phyloP scores from a whole-genome alignment of 2,329 filamentous ascomycete genomes.

The Hymenotorrendiella dingleyae region DNA sequence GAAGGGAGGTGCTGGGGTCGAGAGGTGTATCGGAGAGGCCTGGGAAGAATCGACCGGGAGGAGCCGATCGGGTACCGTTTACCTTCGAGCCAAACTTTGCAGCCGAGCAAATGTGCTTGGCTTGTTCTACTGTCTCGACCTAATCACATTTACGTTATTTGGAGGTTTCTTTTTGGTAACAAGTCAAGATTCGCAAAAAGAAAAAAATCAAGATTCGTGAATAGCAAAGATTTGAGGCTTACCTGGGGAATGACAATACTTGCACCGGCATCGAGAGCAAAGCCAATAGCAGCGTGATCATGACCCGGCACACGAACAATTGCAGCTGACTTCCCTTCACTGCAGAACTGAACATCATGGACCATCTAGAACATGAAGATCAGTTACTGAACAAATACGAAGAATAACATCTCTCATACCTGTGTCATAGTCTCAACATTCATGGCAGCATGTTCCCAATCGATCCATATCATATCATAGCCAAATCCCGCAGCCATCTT shows the following conservation, averaged over 20 bases:
- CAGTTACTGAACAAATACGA: not conserved
- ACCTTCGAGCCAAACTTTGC: constrained; percentile 38
- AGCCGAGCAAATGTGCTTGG: constrained; percentile 37
- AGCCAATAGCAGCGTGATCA: constrained; percentile 42
- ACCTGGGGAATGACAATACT: constrained; percentile 41
- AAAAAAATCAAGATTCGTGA: too few relatives aligned
- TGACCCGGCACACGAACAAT: constrained; percentile 41
- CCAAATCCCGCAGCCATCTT: constrained; percentile 38
- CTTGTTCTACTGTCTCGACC: constrained; percentile 43
- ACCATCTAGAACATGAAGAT: constrained; percentile 33
- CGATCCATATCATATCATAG: constrained; percentile 40
- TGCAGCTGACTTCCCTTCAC: constrained; percentile 39
- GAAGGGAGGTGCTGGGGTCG: constrained; percentile 32
- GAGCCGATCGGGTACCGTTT: constrained; percentile 39
- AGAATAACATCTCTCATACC: constrained; percentile 16
- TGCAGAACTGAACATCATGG: constrained; percentile 42
- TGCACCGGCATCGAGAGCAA: constrained; percentile 44
- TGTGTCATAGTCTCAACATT: constrained; percentile 45
- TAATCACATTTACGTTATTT: too few relatives aligned
- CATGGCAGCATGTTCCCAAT: constrained; percentile 43
- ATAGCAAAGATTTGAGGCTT: too few relatives aligned
- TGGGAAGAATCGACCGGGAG: constrained; percentile 37
- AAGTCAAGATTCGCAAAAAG: too few relatives aligned
- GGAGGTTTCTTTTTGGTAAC: too few relatives aligned
- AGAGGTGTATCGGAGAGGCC: constrained; percentile 35